These are phyloP conservation scores for Mortierella claussenii DNA, from an alignment of 192 early-diverging fungal species.

Conservation along the genomic window DNA sequence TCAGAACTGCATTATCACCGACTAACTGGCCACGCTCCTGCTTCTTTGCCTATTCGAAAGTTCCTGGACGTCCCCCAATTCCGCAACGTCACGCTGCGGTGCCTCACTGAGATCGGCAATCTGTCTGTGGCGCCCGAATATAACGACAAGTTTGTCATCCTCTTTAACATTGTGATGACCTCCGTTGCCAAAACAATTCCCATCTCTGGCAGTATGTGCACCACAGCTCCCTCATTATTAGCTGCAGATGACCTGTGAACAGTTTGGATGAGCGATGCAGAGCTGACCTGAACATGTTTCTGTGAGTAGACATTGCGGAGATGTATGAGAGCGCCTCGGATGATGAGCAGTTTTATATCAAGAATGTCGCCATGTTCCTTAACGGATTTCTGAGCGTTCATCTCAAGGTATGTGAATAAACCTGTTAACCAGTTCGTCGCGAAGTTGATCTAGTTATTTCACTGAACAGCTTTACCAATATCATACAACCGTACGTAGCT, in stretches of 20 bases:
- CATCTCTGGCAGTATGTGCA: slow-evolving; percentile 65
- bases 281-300: too few relatives aligned
- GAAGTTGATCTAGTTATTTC: too few relatives aligned
- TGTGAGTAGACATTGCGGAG: slow-evolving; percentile 80
- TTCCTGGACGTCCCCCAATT: slow-evolving; percentile 89
- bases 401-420: slow-evolving; percentile 85
- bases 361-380: slow-evolving; percentile 93
- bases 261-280: too few relatives aligned
- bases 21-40: too few relatives aligned
- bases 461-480: too few relatives aligned
- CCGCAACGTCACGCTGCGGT: slow-evolving; percentile 94
- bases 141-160: slow-evolving; percentile 81
- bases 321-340: slow-evolving; percentile 86
- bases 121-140: slow-evolving; percentile 82
- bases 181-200: slow-evolving; percentile 76
- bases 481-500: slow-evolving; percentile 36
- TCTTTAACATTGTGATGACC: slow-evolving; percentile 86
- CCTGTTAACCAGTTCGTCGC: too few relatives aligned
- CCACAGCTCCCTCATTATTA: too few relatives aligned
- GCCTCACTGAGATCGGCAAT: slow-evolving; percentile 94
- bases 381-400: slow-evolving; percentile 89
- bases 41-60: too few relatives aligned
- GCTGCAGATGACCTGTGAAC: too few relatives aligned
- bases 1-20: too few relatives aligned
- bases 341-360: slow-evolving; percentile 95